Evolutionary conservation across 2,329 filamentous ascomycete genomes (phyloP).

Genomic region (Colletotrichum tanaceti): DNA sequence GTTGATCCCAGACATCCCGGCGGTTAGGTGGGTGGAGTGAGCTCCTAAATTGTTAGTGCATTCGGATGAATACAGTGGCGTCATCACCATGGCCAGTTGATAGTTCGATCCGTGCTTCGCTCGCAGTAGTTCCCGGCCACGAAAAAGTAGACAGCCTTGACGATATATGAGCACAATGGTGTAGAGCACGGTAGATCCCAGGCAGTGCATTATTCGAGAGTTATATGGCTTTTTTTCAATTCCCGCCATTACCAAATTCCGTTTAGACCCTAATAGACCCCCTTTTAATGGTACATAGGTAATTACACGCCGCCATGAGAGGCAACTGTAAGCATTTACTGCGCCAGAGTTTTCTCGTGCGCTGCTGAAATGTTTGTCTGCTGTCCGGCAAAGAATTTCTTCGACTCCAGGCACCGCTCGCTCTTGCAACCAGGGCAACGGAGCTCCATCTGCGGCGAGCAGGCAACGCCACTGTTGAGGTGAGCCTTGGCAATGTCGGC

Average conservation of each 20-base stretch:
- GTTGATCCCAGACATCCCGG: not conserved
- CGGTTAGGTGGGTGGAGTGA: slow-evolving; percentile 30
- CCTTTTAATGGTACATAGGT: slow-evolving; percentile 29
- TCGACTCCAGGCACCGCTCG: slow-evolving; percentile 84
- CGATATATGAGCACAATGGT: not conserved
- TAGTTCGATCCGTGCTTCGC: not conserved
- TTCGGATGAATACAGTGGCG: slow-evolving; percentile 19
- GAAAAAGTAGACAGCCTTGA: too few relatives aligned
- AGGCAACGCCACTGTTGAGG: slow-evolving; percentile 73
- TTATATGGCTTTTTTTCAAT: slow-evolving; percentile 27
- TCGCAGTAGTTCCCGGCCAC: not conserved
- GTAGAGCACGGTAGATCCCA: too few relatives aligned
- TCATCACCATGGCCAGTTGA: slow-evolving; percentile 28
- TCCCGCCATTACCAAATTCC: not conserved
- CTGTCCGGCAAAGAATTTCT: slow-evolving; percentile 70
- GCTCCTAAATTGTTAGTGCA: slow-evolving; percentile 35
- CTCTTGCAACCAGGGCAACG: slow-evolving; percentile 95
- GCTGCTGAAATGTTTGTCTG: slow-evolving; percentile 19
- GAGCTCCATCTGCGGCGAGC: slow-evolving; percentile 87
- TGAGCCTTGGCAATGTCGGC: slow-evolving; percentile 88
- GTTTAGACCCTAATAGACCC: slow-evolving; percentile 32
- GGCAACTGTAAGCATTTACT: not conserved
- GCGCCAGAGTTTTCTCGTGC: slow-evolving; percentile 26
- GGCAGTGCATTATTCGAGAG: not conserved
- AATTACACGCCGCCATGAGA: slow-evolving; percentile 12